These are phyloP conservation scores for Digitaria exilis DNA, from an alignment of 202 grass and related monocot genomes.

Conservation along the genomic window DNA sequence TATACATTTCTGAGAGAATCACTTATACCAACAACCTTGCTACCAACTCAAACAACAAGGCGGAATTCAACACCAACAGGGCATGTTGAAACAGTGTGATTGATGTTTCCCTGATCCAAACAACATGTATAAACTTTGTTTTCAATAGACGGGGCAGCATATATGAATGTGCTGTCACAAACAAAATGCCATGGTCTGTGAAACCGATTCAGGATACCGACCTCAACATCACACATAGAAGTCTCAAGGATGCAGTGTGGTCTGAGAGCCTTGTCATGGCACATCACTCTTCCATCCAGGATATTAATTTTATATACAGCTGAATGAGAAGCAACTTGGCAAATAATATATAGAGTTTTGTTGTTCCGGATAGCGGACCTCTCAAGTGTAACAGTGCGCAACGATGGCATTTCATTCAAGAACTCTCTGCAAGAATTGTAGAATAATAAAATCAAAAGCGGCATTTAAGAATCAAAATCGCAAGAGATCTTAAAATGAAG, in stretches of 20 bases:
- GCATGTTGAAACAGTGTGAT: neutral
- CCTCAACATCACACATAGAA: too few relatives aligned
- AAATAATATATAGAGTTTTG: neutral
- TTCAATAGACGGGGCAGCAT: neutral
- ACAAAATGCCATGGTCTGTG: neutral
- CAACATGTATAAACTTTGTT: constrained; percentile 6
- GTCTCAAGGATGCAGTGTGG: neutral
- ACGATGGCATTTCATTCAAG: neutral
- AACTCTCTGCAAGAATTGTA: neutral
- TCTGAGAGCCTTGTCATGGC: neutral
- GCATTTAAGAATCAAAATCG: neutral
- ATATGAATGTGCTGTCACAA: neutral
- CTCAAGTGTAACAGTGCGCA: neutral
- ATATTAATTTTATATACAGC: constrained; percentile 10
- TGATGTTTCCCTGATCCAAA: neutral
- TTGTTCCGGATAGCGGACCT: neutral
- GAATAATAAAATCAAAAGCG: neutral
- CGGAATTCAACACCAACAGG: neutral
- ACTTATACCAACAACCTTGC: neutral
- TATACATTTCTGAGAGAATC: neutral
- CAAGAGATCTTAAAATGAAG: neutral
- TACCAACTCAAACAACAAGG: neutral
- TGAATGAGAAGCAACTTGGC: neutral
- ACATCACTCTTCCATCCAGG: neutral
- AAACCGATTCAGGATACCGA: neutral